A percentile compares a stretch with the other conserved stretches of the same genome.
These are phyloP conservation scores for Tolypocladium nubicola DNA, from an alignment of 2,329 filamentous ascomycete species.

Conservation along the genomic window DNA sequence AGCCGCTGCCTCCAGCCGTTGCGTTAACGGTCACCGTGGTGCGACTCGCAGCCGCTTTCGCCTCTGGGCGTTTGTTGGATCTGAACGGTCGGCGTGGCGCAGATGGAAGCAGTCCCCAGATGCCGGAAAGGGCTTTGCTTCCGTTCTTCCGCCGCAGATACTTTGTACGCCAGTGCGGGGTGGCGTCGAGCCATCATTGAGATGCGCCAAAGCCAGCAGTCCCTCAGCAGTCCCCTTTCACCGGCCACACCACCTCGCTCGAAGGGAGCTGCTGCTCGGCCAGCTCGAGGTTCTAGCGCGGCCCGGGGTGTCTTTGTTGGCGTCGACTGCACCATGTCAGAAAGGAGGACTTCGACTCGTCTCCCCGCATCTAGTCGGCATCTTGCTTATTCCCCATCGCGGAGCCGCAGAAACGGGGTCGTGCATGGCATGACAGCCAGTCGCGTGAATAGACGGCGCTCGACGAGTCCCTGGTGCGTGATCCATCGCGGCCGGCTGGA, in stretches of 20 bases:
- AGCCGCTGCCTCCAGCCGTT: no score
- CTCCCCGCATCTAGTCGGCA: neutral
- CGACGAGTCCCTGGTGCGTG: neutral
- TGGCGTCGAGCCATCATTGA: neutral
- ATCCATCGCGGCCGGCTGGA: neutral
- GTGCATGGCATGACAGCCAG: neutral
- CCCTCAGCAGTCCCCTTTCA: slow-evolving; percentile 12
- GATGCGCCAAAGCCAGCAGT: no score
- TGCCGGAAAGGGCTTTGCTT: neutral
- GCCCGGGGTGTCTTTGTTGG: no score
- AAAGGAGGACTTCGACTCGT: no score
- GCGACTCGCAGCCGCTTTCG: no score
- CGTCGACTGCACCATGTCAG: no score
- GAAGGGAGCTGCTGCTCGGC: slow-evolving; percentile 12
- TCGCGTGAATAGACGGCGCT: no score
- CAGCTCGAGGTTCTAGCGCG: neutral
- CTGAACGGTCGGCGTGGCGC: neutral
- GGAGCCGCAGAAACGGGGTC: neutral
- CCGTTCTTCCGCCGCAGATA: neutral
- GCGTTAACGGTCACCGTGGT: no score
- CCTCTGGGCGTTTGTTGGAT: no score
- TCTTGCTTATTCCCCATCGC: neutral
- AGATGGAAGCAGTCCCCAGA: neutral
- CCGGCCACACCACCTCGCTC: slow-evolving; percentile 14
- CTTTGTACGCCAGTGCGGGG: neutral